Base-by-base conservation (phyloP, 768 basidiomycete species). In the Lactifluus subvellereus region DNA sequence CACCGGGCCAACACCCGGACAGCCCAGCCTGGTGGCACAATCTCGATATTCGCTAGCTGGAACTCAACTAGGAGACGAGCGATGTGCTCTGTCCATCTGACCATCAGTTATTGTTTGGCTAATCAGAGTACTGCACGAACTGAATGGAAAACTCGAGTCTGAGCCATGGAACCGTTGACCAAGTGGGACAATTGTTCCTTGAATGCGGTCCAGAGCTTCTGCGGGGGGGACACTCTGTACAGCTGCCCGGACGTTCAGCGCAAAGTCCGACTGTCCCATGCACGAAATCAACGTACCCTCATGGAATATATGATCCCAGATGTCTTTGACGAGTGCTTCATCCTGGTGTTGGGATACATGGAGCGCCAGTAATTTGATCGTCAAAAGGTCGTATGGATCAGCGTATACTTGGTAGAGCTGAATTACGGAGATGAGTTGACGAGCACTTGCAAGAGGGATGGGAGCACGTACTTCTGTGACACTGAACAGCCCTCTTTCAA, bases 271-370 rank as follows among this genome's bases (percentile, higher is more conserved):
- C 40, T 57, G 43, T 51, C 33, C 38, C 8, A 8, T 5, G 18
- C 8, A 6, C 8, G 18, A 33, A 22, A 58, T 22, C 42, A 54
- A 73, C 82, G 62, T 72, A 91, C 94, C 84, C 65, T 88, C 84
- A 54, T 90, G 85, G 64, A 97, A 83, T 67, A 98, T 85, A 66
- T 84, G 84, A 67, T 87, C 87, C 96, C 96, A 98, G 16, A 95
- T 93, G 4, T 88, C 85, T 59, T 84, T 81, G 18, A 93, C 86
- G 38, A 96, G 76, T 51, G 79, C 82, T 61, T 91, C 87, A 67
- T 98, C 93, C 4, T 86, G 85, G 71, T 96, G 93, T 72, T 95
- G 94, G 8, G 96, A 95, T 7, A 96, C 89, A 72, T 97, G 89
- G 59, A 98, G 79, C 71, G 96, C 94, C 32, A 97, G 80, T 6